Conservation (phyloP, 306 rosid genomes). For the Bauhinia variegata region DNA sequence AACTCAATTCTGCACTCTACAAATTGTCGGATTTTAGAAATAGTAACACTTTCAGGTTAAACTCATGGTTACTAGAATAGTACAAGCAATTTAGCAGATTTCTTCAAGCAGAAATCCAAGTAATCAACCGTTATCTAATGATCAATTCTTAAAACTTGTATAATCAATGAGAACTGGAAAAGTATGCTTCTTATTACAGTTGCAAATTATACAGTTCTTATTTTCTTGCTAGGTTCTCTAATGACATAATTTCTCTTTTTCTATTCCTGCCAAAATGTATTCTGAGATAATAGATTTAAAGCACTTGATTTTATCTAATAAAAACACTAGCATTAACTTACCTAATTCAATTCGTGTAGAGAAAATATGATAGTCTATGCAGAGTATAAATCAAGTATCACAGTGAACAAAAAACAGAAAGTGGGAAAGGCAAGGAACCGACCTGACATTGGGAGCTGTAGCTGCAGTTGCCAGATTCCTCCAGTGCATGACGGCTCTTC, state of each 20-base stretch:
- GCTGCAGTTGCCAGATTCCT: slow-evolving; percentile 47
- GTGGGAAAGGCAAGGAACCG: slow-evolving; percentile 8
- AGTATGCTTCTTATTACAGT: background rate
- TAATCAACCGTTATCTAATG: slow-evolving; percentile 4
- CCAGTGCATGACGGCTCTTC: slow-evolving; percentile 43
- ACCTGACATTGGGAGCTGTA: slow-evolving; percentile 61
- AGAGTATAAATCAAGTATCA: background rate
- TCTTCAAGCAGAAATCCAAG: background rate
- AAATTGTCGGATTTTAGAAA: background rate
- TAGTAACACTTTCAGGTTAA: no score
- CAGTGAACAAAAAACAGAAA: no score
- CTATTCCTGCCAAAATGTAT: no score
- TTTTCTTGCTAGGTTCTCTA: background rate
- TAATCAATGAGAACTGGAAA: background rate
- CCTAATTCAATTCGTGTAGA: background rate
- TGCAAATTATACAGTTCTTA: background rate
- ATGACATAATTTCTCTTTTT: no score
- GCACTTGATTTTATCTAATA: no score
- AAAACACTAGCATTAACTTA: background rate
- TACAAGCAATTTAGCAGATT: background rate
- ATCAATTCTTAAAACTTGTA: slow-evolving; percentile 8
- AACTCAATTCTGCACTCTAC: no score
- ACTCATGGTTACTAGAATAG: no score
- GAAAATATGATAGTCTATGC: background rate
- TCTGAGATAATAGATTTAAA: no score